A percentile compares a stretch with the other conserved stretches of the same genome.
These are phyloP conservation scores for Phytomonas francai DNA, from an alignment of 208 protist species.

Conservation along the genomic window DNA sequence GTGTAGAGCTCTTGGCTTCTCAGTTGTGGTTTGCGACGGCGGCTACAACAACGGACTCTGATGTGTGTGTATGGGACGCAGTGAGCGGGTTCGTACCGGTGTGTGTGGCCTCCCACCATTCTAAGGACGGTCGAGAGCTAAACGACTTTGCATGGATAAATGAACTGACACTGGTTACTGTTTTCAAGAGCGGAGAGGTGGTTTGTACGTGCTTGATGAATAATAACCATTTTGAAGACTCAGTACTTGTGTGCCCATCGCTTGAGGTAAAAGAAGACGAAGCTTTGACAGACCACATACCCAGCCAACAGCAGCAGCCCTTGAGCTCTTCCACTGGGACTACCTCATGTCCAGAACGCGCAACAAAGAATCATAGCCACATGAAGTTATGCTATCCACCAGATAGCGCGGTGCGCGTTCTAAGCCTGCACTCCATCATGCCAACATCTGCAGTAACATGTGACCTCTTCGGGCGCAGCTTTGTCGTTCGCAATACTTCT, in stretches of 20 bases:
- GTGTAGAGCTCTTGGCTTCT: constrained; percentile 35
- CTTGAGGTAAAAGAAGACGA: neutral
- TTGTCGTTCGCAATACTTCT: constrained; percentile 50
- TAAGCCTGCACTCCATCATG: constrained; percentile 53
- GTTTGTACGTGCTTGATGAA: constrained; percentile 56
- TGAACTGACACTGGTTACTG: constrained; percentile 53
- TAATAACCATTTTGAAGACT: constrained; percentile 17
- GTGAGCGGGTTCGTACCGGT: constrained; percentile 56
- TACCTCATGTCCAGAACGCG: neutral
- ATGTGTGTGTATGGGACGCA: constrained; percentile 75
- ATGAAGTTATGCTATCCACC: constrained; percentile 16
- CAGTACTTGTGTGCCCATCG: constrained; percentile 9
- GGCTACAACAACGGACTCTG: constrained; percentile 38
- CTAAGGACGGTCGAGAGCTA: constrained; percentile 20
- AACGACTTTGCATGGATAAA: constrained; percentile 80
- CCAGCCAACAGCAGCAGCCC: constrained; percentile 10
- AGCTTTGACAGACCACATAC: neutral
- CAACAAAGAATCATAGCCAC: constrained; percentile 5
- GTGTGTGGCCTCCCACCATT: constrained; percentile 26
- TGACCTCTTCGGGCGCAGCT: constrained; percentile 53
- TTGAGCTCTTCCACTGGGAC: neutral
- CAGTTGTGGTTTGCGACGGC: constrained; percentile 79
- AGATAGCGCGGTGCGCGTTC: constrained; percentile 30
- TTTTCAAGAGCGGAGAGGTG: constrained; percentile 56
- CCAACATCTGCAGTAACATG: constrained; percentile 47